These are phyloP conservation scores for Tephrocybe rancida DNA, from an alignment of 768 basidiomycete species.

Conservation along the genomic window DNA sequence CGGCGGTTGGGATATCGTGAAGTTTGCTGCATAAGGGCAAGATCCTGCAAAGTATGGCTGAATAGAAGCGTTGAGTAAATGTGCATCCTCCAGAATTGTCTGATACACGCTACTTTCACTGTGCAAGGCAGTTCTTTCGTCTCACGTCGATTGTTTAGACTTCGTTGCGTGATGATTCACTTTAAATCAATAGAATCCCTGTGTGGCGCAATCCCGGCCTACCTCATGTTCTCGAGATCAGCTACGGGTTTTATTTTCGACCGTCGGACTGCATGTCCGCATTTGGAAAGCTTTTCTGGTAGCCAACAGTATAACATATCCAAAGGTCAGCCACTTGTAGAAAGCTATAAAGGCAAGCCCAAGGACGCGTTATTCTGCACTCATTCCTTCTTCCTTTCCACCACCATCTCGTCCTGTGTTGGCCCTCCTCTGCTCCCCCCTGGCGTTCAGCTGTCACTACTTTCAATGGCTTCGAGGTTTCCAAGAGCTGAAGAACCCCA, in stretches of 20 bases:
- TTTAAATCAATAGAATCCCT: too few relatives aligned
- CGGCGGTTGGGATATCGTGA: slow-evolving; percentile 67
- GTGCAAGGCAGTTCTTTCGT: too few relatives aligned
- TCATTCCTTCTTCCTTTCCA: slow-evolving; percentile 3
- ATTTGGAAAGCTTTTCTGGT: too few relatives aligned
- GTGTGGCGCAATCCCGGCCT: too few relatives aligned
- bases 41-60: slow-evolving; percentile 36
- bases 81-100: background rate
- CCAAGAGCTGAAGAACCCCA: slow-evolving; percentile 5
- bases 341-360: slow-evolving; percentile 5
- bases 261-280: too few relatives aligned
- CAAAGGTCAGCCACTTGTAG: background rate
- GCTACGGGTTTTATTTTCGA: too few relatives aligned
- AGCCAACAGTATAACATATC: too few relatives aligned
- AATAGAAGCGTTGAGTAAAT: background rate
- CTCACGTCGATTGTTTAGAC: too few relatives aligned
- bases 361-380: background rate
- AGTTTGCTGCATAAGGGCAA: slow-evolving; percentile 75
- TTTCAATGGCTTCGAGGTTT: background rate
- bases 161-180: too few relatives aligned
- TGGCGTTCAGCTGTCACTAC: background rate
- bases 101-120: too few relatives aligned
- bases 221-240: too few relatives aligned
- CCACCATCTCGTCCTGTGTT: background rate
- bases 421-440: background rate